These are phyloP conservation scores for Lojkania enalia DNA, from an alignment of 2,329 filamentous ascomycete species.

Conservation along the genomic window DNA sequence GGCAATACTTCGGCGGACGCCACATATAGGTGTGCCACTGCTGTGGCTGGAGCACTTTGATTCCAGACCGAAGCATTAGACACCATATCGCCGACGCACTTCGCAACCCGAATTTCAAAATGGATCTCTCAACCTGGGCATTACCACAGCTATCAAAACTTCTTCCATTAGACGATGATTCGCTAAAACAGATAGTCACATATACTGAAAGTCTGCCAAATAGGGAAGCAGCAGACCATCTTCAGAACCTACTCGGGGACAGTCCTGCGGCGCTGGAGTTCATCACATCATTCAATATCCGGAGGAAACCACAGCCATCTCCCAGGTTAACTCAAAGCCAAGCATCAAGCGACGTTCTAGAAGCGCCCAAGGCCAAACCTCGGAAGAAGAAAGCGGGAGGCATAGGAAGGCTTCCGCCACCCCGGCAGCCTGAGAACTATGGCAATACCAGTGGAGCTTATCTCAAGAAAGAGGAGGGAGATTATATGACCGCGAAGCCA, in stretches of 20 bases:
- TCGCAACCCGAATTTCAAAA: slow-evolving; percentile 17
- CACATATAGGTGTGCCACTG: slow-evolving; percentile 1
- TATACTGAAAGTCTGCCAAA: slow-evolving; percentile 79
- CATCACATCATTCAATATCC: slow-evolving; percentile 74
- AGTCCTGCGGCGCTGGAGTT: slow-evolving; percentile 74
- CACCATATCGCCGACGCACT: background rate
- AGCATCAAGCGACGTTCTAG: slow-evolving; percentile 26
- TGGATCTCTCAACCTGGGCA: slow-evolving; percentile 58
- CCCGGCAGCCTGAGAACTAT: slow-evolving; percentile 58
- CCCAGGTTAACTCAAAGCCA: slow-evolving; percentile 17
- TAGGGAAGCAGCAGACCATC: slow-evolving; percentile 77
- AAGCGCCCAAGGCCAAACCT: slow-evolving; percentile 40
- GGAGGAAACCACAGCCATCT: slow-evolving; percentile 48
- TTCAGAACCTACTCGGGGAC: slow-evolving; percentile 86
- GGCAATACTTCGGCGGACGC: background rate
- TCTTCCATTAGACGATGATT: slow-evolving; percentile 81
- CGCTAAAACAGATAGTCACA: slow-evolving; percentile 79
- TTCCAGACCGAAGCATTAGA: slow-evolving; percentile 24
- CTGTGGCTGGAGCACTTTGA: background rate
- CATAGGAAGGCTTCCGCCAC: slow-evolving; percentile 45
- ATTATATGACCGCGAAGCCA: slow-evolving; percentile 65
- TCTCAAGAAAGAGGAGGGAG: slow-evolving; percentile 71
- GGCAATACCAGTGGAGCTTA: slow-evolving; percentile 71
- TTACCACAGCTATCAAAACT: slow-evolving; percentile 75
- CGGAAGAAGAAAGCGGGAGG: slow-evolving; percentile 48